Base-by-base conservation (phyloP, 2,329 filamentous ascomycete species). In the Colletotrichum sublineola region DNA sequence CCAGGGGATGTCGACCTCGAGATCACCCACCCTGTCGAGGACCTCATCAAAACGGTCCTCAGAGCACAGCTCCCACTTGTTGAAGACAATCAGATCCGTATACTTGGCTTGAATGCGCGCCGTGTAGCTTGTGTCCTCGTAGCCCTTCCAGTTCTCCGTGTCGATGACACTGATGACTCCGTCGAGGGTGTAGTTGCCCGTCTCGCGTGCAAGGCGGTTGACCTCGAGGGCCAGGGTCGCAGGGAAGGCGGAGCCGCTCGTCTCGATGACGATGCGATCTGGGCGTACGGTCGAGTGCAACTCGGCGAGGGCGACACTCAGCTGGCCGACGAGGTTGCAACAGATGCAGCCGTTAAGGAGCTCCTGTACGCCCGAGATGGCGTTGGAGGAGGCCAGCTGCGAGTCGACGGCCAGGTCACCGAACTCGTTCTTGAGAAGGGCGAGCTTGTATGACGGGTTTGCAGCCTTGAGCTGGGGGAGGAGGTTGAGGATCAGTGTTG, bases 301-400 rank as follows among this genome's bases (percentile, higher is more conserved):
- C 78, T 96, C 91, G 55, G 88, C 84, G 24, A 99, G 90, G 1
- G 96, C 95, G 60, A 93, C 91, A 72, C 90, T 90, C 9, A 99
- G 90, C 81, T 97, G 94, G 20, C 96, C 96, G 73, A 99, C 96
- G 36, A 98, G 92, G 81, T 98, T 98, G 86, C 96, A 99, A 89
- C 96, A 99, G 82, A 99, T 98, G 84, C 96, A 98, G 76, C 96
- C 96, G 81, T 97, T 97, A 66, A 99, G 91, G 1, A 99, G 88
- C 82, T 99, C 96, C 77, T 93, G 93, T 5, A 97, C 95, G 67
- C 95, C 96, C 0, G 94, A 92, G 76, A 99, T 95, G 74, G 95
- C 91, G 62, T 90, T 90, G 18, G 93, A 93, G 0, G 93, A 88
- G 20, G 96, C 96, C 40, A 99, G 92, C 81, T 97, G 94, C 1